phyloP scores from a whole-genome alignment of 2,329 filamentous ascomycete species.

The Colletotrichum sp. region DNA sequence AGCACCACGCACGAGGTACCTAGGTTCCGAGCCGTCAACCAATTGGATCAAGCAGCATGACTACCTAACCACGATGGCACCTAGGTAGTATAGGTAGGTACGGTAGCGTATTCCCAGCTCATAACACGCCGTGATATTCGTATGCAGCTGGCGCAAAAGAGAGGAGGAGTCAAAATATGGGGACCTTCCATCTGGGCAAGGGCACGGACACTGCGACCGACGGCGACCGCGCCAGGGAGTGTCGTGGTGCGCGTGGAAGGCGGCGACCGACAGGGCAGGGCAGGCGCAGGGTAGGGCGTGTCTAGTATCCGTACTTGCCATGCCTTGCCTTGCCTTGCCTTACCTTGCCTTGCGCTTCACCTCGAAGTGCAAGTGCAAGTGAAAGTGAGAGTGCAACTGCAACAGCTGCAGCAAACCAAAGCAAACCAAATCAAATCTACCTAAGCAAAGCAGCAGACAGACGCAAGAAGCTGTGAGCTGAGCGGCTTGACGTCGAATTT shows the following conservation, averaged over 20 bases:
- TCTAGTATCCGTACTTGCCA: not conserved
- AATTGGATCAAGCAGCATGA: not conserved
- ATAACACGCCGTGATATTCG: not conserved
- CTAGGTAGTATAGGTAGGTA: too few species aligned
- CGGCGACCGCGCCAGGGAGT: not conserved
- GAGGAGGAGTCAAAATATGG: not conserved
- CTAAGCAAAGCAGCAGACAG: not conserved
- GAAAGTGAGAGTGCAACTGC: not conserved
- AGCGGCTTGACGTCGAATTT: not conserved
- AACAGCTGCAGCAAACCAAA: too few species aligned
- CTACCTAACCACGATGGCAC: not conserved
- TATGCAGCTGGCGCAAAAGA: constrained; percentile 1
- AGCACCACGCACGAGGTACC: not conserved
- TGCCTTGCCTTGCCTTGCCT: not conserved
- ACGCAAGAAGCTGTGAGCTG: not conserved
- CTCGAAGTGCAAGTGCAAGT: not conserved
- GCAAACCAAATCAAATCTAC: not conserved
- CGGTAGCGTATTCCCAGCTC: not conserved
- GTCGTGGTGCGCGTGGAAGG: not conserved
- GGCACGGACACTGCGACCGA: not conserved
- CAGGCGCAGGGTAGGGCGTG: not conserved
- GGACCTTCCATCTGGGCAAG: not conserved
- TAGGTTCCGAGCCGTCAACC: not conserved
- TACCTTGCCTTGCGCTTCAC: not conserved
- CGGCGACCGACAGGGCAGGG: not conserved